These are phyloP conservation scores for Massariosphaeria phaeospora DNA, from an alignment of 495 filamentous ascomycete species.

Conservation along the genomic window DNA sequence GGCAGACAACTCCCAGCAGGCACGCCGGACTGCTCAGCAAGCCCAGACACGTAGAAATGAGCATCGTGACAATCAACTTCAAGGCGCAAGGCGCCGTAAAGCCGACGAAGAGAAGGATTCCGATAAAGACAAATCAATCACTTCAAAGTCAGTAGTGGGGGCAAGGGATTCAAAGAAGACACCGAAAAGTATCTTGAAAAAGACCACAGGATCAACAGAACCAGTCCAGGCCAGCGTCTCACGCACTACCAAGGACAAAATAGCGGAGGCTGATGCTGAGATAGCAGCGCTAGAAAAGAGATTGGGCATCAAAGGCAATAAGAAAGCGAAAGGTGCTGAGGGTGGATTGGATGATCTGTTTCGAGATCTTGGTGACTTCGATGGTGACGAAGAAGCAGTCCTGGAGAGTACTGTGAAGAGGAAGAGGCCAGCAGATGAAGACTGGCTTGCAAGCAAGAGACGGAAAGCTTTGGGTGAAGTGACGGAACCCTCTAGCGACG, in stretches of 20 bases:
- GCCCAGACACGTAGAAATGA: too few species aligned
- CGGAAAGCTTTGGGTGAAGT: conserved; percentile 57
- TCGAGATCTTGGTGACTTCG: conserved; percentile 66
- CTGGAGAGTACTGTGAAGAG: conserved; percentile 43
- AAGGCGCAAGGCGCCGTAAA: too few species aligned
- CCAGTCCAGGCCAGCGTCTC: conserved; percentile 44
- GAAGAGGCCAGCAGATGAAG: conserved; percentile 50
- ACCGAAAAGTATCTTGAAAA: conserved; percentile 48
- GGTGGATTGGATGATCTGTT: conserved; percentile 80
- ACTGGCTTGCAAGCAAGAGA: conserved; percentile 59
- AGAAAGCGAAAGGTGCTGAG: conserved; percentile 72
- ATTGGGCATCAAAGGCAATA: conserved; percentile 76
- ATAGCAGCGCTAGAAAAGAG: conserved; percentile 87
- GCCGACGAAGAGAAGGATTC: conserved; percentile 37
- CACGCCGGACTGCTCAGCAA: too few species aligned
- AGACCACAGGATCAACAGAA: conserved; percentile 33
- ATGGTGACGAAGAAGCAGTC: conserved; percentile 46
- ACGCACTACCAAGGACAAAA: conserved; percentile 56
- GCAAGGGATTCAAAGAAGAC: conserved; percentile 23
- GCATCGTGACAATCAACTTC: too few species aligned
- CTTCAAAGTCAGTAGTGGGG: conserved; percentile 7
- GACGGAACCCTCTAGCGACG: conserved; percentile 43
- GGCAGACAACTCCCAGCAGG: too few species aligned
- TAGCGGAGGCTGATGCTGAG: conserved; percentile 74
- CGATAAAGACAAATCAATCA: conserved; percentile 10